phyloP scores from a whole-genome alignment of 2,329 filamentous ascomycete species.

The Lecanicillium sp. region DNA sequence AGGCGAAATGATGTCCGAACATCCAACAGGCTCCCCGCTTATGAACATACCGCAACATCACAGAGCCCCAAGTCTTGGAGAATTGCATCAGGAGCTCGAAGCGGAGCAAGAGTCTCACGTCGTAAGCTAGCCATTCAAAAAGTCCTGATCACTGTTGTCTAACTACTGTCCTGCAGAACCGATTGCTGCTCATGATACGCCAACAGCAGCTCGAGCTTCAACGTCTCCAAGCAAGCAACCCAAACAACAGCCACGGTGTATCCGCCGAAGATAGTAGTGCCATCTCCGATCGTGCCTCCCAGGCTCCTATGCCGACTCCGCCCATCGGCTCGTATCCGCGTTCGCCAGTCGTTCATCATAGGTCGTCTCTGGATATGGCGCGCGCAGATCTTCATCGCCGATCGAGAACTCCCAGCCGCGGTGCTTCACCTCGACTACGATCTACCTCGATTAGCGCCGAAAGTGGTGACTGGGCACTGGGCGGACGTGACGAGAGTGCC shows the following conservation, averaged over 20 bases:
- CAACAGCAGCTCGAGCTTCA: conserved; percentile 67
- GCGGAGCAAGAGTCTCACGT: conserved; percentile 76
- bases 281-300: conserved; percentile 37
- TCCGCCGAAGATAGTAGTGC: conserved; percentile 47
- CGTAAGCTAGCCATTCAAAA: conserved; percentile 36
- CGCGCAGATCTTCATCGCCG: conserved; percentile 49
- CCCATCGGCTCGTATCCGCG: conserved; percentile 40
- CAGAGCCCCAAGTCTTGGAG: conserved; percentile 64
- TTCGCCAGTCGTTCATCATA: conserved; percentile 44
- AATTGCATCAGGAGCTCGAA: conserved; percentile 73
- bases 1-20: conserved; percentile 58
- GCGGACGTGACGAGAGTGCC: conserved; percentile 65
- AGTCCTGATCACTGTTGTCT: conserved; percentile 14
- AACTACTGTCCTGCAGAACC: conserved; percentile 50
- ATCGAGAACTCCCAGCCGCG: conserved; percentile 54
- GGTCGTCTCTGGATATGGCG: conserved; percentile 54
- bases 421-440: conserved; percentile 50
- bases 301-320: conserved; percentile 27
- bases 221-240: conserved; percentile 46
- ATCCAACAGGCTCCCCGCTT: conserved; percentile 37
- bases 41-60: conserved; percentile 54
- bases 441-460: conserved; percentile 54
- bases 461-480: conserved; percentile 54
- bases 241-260: conserved; percentile 29
- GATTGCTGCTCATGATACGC: conserved; percentile 70